Conservation (phyloP, 2,329 filamentous ascomycete genomes). For the Fusarium sambucinum region DNA sequence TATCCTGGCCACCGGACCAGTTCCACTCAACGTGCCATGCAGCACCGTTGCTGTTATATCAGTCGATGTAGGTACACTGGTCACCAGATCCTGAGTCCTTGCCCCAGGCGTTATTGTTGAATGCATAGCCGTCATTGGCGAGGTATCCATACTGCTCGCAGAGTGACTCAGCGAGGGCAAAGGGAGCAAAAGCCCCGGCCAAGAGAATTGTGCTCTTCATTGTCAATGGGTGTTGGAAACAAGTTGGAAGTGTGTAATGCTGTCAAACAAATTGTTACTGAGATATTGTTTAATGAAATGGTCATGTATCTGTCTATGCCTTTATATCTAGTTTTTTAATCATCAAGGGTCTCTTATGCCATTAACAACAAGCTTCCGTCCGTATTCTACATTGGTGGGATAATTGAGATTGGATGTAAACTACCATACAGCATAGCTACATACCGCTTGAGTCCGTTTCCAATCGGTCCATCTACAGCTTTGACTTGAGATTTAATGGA, state of each 20-base stretch:
- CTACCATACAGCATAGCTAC: not conserved
- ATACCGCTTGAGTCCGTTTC: not conserved
- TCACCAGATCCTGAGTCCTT: conserved; percentile 6
- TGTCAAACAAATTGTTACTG: too few species aligned
- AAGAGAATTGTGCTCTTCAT: conserved; percentile 23
- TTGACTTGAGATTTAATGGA: not conserved
- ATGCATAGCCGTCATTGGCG: conserved; percentile 6
- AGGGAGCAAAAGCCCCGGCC: conserved; percentile 8
- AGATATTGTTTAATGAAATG: too few species aligned
- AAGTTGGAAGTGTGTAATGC: not conserved
- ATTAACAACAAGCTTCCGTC: not conserved
- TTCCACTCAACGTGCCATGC: conserved; percentile 16
- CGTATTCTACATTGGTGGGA: not conserved
- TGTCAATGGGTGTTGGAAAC: not conserved
- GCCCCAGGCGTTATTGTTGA: conserved; percentile 26
- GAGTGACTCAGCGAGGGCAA: conserved; percentile 1
- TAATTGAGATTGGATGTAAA: not conserved
- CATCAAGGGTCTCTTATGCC: not conserved
- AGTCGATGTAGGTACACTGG: conserved; percentile 21
- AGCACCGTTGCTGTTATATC: conserved; percentile 18
- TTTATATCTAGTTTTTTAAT: not conserved
- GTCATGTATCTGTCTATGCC: too few species aligned
- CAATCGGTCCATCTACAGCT: conserved; percentile 13
- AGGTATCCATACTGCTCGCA: conserved; percentile 22
- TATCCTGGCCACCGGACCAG: conserved; percentile 11